Percentiles rank a stretch among this genome's conserved stretches.
Evolutionary conservation across 73 alveolate species (phyloP).

Genomic region (Stentor coeruleus): DNA sequence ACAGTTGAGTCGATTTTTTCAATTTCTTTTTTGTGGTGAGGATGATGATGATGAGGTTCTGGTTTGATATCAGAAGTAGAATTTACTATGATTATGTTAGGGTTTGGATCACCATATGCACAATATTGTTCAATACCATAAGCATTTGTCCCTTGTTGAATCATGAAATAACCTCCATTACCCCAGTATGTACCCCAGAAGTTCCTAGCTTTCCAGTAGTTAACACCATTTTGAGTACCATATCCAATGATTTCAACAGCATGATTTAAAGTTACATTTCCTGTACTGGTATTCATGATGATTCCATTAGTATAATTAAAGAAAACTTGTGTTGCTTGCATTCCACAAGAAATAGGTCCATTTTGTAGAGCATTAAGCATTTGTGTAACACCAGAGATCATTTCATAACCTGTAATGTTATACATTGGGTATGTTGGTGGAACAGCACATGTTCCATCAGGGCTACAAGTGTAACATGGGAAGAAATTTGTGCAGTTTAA

Average conservation of each 20-base stretch:
- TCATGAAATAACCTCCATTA: slow-evolving; percentile 62
- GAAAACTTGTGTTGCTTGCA: slow-evolving; percentile 45
- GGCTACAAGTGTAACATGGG: slow-evolving; percentile 30
- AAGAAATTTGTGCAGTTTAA: slow-evolving; percentile 55
- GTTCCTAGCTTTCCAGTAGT: slow-evolving; percentile 66
- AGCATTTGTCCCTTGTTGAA: slow-evolving; percentile 49
- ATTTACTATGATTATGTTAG: not conserved
- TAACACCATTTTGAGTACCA: slow-evolving; percentile 78
- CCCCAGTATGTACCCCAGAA: slow-evolving; percentile 83
- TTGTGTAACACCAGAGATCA: slow-evolving; percentile 50
- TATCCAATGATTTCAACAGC: slow-evolving; percentile 77
- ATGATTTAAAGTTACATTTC: slow-evolving; percentile 51
- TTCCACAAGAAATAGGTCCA: slow-evolving; percentile 85
- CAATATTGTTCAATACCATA: slow-evolving; percentile 56
- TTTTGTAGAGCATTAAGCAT: slow-evolving; percentile 60
- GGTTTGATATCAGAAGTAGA: not conserved
- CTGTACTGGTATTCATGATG: slow-evolving; percentile 15
- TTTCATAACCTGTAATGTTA: slow-evolving; percentile 47
- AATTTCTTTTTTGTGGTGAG: not conserved
- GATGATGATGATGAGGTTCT: not conserved
- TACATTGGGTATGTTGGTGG: slow-evolving; percentile 42
- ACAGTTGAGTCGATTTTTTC: not conserved
- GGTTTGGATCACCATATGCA: slow-evolving; percentile 42
- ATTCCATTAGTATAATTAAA: slow-evolving; percentile 35
- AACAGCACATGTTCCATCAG: slow-evolving; percentile 58